Conservation (phyloP, 345 rosid species). For the Jatropha curcas region DNA sequence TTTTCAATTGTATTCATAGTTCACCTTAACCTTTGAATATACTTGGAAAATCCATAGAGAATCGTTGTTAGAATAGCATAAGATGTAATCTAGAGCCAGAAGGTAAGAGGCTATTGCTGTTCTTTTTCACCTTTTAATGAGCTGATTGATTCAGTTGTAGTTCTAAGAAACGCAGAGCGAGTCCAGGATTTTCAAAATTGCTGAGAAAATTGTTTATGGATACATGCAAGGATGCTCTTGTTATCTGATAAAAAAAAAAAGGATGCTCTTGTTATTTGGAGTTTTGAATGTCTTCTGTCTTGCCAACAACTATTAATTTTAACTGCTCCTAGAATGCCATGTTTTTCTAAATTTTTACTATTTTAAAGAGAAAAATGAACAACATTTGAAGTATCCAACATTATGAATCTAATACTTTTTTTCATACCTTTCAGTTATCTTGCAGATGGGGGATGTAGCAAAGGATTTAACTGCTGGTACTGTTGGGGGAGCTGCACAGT, state of each 20-base stretch:
- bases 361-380: background rate
- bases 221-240: background rate
- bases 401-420: background rate
- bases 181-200: background rate
- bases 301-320: background rate
- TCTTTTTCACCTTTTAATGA: no score
- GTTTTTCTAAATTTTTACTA: background rate
- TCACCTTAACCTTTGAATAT: background rate
- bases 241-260: no score
- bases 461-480: conserved; percentile 93
- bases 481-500: conserved; percentile 91
- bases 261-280: background rate
- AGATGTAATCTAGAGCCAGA: background rate
- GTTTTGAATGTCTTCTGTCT: background rate
- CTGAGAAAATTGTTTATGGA: background rate
- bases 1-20: background rate
- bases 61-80: background rate
- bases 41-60: background rate
- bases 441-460: conserved; percentile 84
- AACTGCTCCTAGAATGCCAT: background rate
- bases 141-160: background rate
- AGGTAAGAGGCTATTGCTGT: background rate
- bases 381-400: background rate
- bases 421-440: background rate
- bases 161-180: background rate